phyloP scores from a whole-genome alignment of 768 basidiomycete species.

The Suillus discolor region DNA sequence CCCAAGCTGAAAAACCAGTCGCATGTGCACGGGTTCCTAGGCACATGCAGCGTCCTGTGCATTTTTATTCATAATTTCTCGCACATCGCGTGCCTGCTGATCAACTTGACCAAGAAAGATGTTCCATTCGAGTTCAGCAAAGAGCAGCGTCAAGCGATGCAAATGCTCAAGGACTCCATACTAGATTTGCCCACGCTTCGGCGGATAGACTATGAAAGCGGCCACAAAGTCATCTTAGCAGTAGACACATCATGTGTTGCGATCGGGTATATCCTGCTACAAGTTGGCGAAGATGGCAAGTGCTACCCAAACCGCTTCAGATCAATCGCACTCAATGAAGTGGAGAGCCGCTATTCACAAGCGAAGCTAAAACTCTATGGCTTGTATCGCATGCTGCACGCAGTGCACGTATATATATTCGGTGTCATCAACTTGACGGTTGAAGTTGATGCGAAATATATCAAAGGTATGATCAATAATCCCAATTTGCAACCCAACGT shows the following conservation, averaged over 20 bases:
- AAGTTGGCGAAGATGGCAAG: conserved; percentile 20
- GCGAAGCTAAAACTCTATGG: conserved; percentile 29
- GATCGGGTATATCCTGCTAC: conserved; percentile 36
- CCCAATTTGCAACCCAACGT: too few relatives aligned
- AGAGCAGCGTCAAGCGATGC: background rate
- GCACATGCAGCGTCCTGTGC: conserved; percentile 23
- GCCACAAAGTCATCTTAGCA: conserved; percentile 16
- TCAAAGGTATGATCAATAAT: conserved; percentile 39
- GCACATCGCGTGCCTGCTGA: too few relatives aligned
- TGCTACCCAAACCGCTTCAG: conserved; percentile 36
- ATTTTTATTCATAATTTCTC: background rate
- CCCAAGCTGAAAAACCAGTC: conserved; percentile 10
- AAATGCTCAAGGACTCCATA: conserved; percentile 25
- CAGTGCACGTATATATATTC: conserved; percentile 24
- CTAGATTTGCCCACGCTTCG: conserved; percentile 12
- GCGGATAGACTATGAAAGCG: conserved; percentile 13
- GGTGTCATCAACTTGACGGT: too few relatives aligned
- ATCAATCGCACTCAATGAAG: conserved; percentile 39
- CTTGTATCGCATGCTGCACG: conserved; percentile 23
- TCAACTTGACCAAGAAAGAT: too few relatives aligned
- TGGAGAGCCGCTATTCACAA: conserved; percentile 18
- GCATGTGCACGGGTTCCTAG: conserved; percentile 32
- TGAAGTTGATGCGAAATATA: conserved; percentile 30
- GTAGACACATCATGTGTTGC: conserved; percentile 34
- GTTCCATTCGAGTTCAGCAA: too few relatives aligned